Conservation (phyloP, 2,329 filamentous ascomycete genomes). For the Leptodontidium sp. region DNA sequence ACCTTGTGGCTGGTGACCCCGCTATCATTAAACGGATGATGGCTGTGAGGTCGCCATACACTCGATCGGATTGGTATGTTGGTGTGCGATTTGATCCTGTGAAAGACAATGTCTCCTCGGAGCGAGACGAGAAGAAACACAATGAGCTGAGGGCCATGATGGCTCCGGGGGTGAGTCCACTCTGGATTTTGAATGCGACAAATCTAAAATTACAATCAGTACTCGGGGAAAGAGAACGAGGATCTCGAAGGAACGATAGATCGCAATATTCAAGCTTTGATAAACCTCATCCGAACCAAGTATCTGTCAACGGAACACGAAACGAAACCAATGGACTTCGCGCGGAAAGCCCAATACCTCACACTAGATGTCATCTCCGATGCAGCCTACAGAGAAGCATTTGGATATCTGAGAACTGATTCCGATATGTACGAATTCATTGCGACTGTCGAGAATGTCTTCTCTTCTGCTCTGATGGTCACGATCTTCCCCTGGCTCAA, state of each 20-base stretch:
- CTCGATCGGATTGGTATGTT: constrained; percentile 47
- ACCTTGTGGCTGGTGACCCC: constrained; percentile 38
- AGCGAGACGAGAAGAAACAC: constrained; percentile 56
- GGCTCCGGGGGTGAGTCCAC: constrained; percentile 54
- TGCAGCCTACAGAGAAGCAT: constrained; percentile 58
- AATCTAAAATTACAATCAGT: constrained; percentile 45
- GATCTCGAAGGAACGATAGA: constrained; percentile 59
- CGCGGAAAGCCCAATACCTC: constrained; percentile 60
- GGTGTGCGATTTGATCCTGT: constrained; percentile 60
- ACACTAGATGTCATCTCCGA: constrained; percentile 64
- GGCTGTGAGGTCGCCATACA: constrained; percentile 38
- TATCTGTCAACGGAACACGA: constrained; percentile 50
- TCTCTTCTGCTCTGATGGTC: constrained; percentile 20
- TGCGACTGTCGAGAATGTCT: constrained; percentile 30
- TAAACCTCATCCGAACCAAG: constrained; percentile 29
- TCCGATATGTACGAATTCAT: constrained; percentile 59
- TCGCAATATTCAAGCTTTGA: constrained; percentile 32
- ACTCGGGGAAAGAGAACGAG: constrained; percentile 60
- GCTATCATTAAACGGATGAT: constrained; percentile 37
- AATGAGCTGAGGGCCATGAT: constrained; percentile 56
- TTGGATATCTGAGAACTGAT: constrained; percentile 58
- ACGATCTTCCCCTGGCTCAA: constrained; percentile 24
- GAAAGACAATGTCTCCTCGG: constrained; percentile 62
- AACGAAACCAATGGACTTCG: constrained; percentile 56
- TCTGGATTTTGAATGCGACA: background rate